Evolutionary conservation across 345 rosid species (phyloP), one percentile per base, ranked within the genome.

Genomic region (Erodium maritimum): DNA sequence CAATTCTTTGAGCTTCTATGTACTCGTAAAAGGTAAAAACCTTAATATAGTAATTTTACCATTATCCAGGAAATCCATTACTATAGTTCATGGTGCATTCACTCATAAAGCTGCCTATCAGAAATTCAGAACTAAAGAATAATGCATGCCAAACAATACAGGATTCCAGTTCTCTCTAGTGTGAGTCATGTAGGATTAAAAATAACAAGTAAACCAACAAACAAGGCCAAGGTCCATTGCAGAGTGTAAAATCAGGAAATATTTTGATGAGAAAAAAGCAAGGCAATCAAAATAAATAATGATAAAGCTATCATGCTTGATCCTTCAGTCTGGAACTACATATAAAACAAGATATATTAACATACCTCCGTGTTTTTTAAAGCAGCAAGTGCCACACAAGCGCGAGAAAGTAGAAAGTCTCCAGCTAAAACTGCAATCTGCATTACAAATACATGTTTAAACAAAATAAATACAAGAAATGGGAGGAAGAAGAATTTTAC

Each of bases 391-490:
- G 85, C 83, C 46, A 81, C 85, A 70, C 95, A 86, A 73, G 97
- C 97, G 53, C 96, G 87, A 52, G 96, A 86, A 65, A 91, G 91
- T 29, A 88, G 78, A 77, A 88, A 86, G 73, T 91, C 95, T 65
- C 98, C 98, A 21, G 90, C 98, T 77, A 88, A 69, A 33, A 91
- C 90, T 29, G 96, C 77, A 60, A 88, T 77, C 98, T 91, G 83
- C 75, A 79, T 63, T 24, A 60, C n/a, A 55, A 75, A 57, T 54
- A 42, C 14, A 42, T 12, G 1, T 8, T 29, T 29, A 29, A 37
- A 12, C 46, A 37, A 37, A 37, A 37, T 11, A 37, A 37, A 37
- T 37, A 4, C 46, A n/a, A 37, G 3, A 42, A 42, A 14, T 14
- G 48, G 48, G 14, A 3, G 12, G 9, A 42, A 42, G 8, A 42